Base-by-base conservation (phyloP, 306 rosid genomes). In the Vigna mungo region DNA sequence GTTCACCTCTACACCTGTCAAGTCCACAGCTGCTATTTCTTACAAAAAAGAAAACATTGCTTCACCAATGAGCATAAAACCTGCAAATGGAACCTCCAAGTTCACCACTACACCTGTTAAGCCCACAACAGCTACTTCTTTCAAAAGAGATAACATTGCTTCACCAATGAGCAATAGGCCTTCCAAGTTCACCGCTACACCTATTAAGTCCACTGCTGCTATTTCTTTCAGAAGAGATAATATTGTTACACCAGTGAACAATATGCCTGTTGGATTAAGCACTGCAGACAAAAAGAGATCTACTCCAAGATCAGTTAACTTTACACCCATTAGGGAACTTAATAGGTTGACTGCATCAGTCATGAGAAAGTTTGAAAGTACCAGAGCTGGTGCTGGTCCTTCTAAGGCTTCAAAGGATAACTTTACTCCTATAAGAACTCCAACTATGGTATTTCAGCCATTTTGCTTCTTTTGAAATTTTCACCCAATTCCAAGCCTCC, bases 271-370 rank as follows among this genome's bases (percentile, higher is more conserved):
- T 53, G 77, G 47, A 51, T 43, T 75, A 68, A 84, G 77, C 58
- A 64, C 55, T 2, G 85, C 83, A n/a, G 96, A 89, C 47, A 90
- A 82, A 87, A 89, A 79, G 78, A 89, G 78, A 83, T 64, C 86
- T 30, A 89, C 97, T 32, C 92, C 92, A 6, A 89, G 85, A 80
- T 88, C 97, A 11, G 89, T 84, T 39, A 86, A 66, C 52, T 95
- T 92, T 78, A 90, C 99, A 34, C 99, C 98, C 30, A 89, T 95
- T 49, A 91, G 89, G 80, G 99, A 95, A 48, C 77, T 95, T 23
- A 89, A 90, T 51, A 87, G 88, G 80, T 62, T 95, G 36, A 95
- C 96, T 66, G 90, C 94, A 70, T 87, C 90, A 10, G 96, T 92
- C 23, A 90, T 91, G 76, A 87, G 91, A 78, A 95, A 84, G 79